Conservation (phyloP, 2,329 filamentous ascomycete species). For the Rugonectria rugulosa region DNA sequence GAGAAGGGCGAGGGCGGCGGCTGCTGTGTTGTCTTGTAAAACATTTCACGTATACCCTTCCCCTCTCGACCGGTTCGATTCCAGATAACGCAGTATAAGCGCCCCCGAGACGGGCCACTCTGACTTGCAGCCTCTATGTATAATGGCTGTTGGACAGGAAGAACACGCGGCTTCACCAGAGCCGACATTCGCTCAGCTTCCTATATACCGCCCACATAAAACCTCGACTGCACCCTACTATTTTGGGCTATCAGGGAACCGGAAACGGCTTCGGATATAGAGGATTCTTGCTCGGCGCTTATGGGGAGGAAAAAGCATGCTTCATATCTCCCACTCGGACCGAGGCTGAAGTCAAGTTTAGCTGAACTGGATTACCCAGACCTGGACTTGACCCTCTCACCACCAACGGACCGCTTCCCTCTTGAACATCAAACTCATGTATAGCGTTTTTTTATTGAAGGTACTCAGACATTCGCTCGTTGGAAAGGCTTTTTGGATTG, state of each 20-base stretch:
- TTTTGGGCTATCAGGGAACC: constrained; percentile 21
- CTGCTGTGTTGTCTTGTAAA: constrained; percentile 89
- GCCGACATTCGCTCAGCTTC: background rate
- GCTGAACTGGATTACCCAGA: no score
- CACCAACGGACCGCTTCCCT: constrained; percentile 14
- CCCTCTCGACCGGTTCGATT: constrained; percentile 16
- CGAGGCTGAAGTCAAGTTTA: constrained; percentile 8
- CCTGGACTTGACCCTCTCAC: constrained; percentile 7
- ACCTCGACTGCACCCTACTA: constrained; percentile 12
- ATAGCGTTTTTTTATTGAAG: constrained; percentile 12
- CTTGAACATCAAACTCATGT: constrained; percentile 14
- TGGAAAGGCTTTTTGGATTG: constrained; percentile 10
- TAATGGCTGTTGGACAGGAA: constrained; percentile 1
- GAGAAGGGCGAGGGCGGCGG: constrained; percentile 85
- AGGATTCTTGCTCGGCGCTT: constrained; percentile 37
- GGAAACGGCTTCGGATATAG: constrained; percentile 32
- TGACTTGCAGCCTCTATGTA: background rate
- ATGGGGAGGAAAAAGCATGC: constrained; percentile 16
- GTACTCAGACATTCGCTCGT: constrained; percentile 19
- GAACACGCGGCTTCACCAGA: no score
- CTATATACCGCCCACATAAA: constrained; percentile 8
- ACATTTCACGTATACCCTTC: background rate
- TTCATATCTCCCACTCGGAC: constrained; percentile 17
- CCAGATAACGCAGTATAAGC: constrained; percentile 1
- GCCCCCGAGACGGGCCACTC: background rate